A percentile compares a stretch with the other conserved stretches of the same genome.
Conservation (phyloP, 148 eudicot species). For the Limonium bicolor region DNA sequence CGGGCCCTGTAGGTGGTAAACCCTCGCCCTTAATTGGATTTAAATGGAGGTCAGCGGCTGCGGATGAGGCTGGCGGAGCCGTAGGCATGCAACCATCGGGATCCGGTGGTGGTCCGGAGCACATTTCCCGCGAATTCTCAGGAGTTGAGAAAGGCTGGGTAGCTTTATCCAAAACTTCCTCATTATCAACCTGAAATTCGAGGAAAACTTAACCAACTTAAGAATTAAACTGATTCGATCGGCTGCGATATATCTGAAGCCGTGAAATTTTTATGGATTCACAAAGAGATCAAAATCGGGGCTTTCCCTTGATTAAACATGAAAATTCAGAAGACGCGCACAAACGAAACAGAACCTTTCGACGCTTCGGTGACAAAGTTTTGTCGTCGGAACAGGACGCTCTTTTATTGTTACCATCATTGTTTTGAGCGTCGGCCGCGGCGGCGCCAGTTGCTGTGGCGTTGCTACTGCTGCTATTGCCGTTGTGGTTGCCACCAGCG, state of each 20-base stretch:
- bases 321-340: not conserved
- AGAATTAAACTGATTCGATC: too few species aligned
- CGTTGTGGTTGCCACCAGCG: not conserved
- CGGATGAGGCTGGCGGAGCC: conserved; percentile 21
- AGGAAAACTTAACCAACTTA: not conserved
- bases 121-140: conserved; percentile 40
- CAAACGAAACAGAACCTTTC: conserved; percentile 24
- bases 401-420: conserved; percentile 19
- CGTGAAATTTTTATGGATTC: too few species aligned
- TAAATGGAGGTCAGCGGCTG: conserved; percentile 11
- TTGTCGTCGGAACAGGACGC: conserved; percentile 38
- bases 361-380: conserved; percentile 59
- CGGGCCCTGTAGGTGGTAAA: conserved; percentile 12
- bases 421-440: not conserved
- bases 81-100: conserved; percentile 14
- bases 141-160: conserved; percentile 10
- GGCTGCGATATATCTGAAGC: too few species aligned
- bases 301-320: too few species aligned
- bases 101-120: conserved; percentile 24
- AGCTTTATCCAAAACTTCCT: conserved; percentile 25
- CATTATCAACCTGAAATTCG: conserved; percentile 31
- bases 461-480: too few species aligned
- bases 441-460: too few species aligned
- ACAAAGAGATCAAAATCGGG: too few species aligned
- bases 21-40: conserved; percentile 17